Percentiles rank a stretch among this genome's conserved stretches.
phyloP scores from a whole-genome alignment of 1,139 yeast genomes.

The Saccharomyces hybrid region DNA sequence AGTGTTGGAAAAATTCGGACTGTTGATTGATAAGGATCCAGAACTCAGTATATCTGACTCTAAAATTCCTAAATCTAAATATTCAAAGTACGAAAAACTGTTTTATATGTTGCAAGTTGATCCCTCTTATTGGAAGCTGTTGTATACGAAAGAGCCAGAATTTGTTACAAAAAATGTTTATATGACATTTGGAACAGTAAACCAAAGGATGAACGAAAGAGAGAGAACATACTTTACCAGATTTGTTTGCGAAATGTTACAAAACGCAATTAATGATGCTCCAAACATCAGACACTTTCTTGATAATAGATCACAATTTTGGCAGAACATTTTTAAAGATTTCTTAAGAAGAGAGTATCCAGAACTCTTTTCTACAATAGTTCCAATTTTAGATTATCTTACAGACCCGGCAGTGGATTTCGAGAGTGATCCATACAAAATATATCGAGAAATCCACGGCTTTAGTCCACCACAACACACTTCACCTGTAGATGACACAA shows the following conservation, averaged over 20 bases:
- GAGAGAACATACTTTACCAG: conserved; percentile 71
- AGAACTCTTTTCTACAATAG: conserved; percentile 43
- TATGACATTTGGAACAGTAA: conserved; percentile 26
- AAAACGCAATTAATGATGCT: conserved; percentile 29
- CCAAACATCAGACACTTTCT: conserved; percentile 20
- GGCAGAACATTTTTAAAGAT: conserved; percentile 41
- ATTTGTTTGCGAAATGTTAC: conserved; percentile 47
- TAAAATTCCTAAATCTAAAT: conserved; percentile 15
- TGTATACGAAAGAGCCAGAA: conserved; percentile 35
- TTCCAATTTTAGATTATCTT: conserved; percentile 41
- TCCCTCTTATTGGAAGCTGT: conserved; percentile 60
- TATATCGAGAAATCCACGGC: conserved; percentile 43
- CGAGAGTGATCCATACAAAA: conserved; percentile 75
- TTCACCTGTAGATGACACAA: conserved; percentile 70
- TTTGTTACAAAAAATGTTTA: conserved; percentile 26
- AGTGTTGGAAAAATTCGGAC: conserved; percentile 16
- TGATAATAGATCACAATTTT: conserved; percentile 26
- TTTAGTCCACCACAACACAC: conserved; percentile 44
- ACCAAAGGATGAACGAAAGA: conserved; percentile 36
- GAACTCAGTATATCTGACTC: conserved; percentile 6
- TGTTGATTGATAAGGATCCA: conserved; percentile 10
- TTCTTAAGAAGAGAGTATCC: conserved; percentile 31
- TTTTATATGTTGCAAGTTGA: conserved; percentile 82
- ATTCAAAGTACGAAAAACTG: conserved; percentile 55
- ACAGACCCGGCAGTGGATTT: conserved; percentile 51